Evolutionary conservation across 805 yeast species (phyloP).

Genomic region (Candida namnaoensis): DNA sequence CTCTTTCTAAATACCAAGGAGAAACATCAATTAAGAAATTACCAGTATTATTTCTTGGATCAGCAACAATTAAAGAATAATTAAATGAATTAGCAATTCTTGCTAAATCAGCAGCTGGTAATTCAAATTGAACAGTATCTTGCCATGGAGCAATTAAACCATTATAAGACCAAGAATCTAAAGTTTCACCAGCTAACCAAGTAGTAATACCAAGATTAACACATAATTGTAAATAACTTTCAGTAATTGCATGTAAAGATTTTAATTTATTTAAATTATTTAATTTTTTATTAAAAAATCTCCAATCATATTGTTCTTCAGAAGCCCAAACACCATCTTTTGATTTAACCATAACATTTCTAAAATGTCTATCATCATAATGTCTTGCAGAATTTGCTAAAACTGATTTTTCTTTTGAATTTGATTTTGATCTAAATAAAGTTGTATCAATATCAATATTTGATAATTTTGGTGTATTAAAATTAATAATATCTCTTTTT

Average conservation of each 20-base stretch:
- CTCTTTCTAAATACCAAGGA: slow-evolving; percentile 42
- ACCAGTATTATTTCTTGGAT: slow-evolving; percentile 36
- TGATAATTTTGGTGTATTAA: slow-evolving; percentile 10
- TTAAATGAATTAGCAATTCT: slow-evolving; percentile 38
- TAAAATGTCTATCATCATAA: slow-evolving; percentile 22
- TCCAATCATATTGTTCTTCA: slow-evolving; percentile 51
- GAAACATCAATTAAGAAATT: slow-evolving; percentile 37
- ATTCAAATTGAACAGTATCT: slow-evolving; percentile 37
- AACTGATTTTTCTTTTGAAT: slow-evolving; percentile 19
- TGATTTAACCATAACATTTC: slow-evolving; percentile 21
- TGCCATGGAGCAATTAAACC: slow-evolving; percentile 49
- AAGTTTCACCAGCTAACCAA: slow-evolving; percentile 42
- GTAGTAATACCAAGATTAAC: slow-evolving; percentile 31
- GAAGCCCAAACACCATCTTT: slow-evolving; percentile 23
- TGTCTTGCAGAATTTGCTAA: slow-evolving; percentile 22
- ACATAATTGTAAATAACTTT: slow-evolving; percentile 36
- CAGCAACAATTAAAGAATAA: slow-evolving; percentile 33
- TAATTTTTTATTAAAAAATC: slow-evolving; percentile 45
- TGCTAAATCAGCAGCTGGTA: slow-evolving; percentile 38
- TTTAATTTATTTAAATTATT: slow-evolving; percentile 28
- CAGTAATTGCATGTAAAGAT: slow-evolving; percentile 35
- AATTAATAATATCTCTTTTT: slow-evolving; percentile 20
- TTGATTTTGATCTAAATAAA: slow-evolving; percentile 18
- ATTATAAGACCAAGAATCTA: slow-evolving; percentile 41
- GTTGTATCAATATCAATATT: slow-evolving; percentile 11